Percentiles rank a stretch among this genome's conserved stretches.
phyloP scores from a whole-genome alignment of 139 green algal genomes.

The Chlamydomonas urium region DNA sequence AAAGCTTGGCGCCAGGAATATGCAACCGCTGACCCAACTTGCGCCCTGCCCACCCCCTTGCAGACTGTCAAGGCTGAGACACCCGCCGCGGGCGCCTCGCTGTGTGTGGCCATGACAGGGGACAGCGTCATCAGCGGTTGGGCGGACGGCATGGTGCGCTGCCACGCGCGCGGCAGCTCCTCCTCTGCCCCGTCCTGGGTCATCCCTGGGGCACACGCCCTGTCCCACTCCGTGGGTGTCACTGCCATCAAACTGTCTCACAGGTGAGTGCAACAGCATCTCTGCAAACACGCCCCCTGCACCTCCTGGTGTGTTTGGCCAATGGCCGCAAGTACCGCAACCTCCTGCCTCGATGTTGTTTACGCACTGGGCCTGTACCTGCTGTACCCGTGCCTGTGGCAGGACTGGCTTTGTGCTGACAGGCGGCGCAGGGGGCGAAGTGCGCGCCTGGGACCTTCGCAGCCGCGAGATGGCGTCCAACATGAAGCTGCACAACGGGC shows the following conservation, averaged over 20 bases:
- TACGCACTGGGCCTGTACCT: too few relatives aligned
- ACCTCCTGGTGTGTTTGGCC: background rate
- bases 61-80: background rate
- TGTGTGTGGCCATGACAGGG: conserved; percentile 7
- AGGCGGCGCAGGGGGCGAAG: conserved; percentile 33
- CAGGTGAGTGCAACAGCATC: conserved; percentile 2
- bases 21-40: too few relatives aligned
- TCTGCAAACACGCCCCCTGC: background rate
- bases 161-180: conserved; percentile 13
- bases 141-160: conserved; percentile 34
- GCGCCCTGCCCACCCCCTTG: too few relatives aligned
- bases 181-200: conserved; percentile 17
- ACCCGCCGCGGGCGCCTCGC: background rate
- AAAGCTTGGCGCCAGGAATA: too few relatives aligned
- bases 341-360: too few relatives aligned
- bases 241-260: conserved; percentile 22
- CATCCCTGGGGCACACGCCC: conserved; percentile 28
- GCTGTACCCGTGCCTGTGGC: too few relatives aligned
- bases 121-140: conserved; percentile 21
- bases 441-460: conserved; percentile 33
- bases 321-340: too few relatives aligned
- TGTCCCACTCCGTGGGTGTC: conserved; percentile 18
- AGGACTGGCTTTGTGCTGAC: conserved; percentile 23
- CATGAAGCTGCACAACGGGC: conserved; percentile 29
- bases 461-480: conserved; percentile 30